Conservation (phyloP, 2,329 filamentous ascomycete genomes). For the Pseudogymnoascus sp. region DNA sequence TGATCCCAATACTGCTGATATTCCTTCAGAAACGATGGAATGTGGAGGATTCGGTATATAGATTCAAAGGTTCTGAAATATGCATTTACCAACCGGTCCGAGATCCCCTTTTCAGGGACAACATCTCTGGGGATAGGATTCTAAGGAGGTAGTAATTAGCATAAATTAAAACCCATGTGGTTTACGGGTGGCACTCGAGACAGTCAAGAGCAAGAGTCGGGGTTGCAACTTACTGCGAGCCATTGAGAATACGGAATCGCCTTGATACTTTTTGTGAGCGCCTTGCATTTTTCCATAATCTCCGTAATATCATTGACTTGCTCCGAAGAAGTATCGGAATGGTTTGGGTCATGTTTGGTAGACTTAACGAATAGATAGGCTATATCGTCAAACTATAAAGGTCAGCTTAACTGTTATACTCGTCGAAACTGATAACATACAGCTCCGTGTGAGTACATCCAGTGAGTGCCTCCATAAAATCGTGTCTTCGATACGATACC, state of each 20-base stretch:
- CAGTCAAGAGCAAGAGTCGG: not conserved
- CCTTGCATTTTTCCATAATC: constrained; percentile 18
- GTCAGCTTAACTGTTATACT: not conserved
- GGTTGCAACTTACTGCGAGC: constrained; percentile 2
- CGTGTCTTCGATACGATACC: constrained; percentile 21
- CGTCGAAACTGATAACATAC: constrained; percentile 12
- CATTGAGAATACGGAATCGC: constrained; percentile 13
- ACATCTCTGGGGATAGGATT: constrained; percentile 15
- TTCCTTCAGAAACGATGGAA: constrained; percentile 38
- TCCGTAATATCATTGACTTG: not conserved
- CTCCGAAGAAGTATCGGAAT: not conserved
- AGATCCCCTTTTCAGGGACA: constrained; percentile 16
- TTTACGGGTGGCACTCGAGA: not conserved
- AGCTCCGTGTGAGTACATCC: constrained; percentile 20
- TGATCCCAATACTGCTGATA: constrained; percentile 35
- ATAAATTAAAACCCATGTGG: not conserved
- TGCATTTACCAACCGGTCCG: constrained; percentile 30
- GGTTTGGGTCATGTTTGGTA: constrained; percentile 2
- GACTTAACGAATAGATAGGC: constrained; percentile 12
- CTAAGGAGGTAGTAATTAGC: not conserved
- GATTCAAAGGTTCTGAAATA: constrained; percentile 38
- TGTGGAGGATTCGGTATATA: constrained; percentile 38
- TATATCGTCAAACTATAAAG: constrained; percentile 16
- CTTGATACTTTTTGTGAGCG: constrained; percentile 16
- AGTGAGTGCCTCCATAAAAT: constrained; percentile 22